phyloP scores from a whole-genome alignment of 495 filamentous ascomycete genomes.

The Delitschia confertaspora region DNA sequence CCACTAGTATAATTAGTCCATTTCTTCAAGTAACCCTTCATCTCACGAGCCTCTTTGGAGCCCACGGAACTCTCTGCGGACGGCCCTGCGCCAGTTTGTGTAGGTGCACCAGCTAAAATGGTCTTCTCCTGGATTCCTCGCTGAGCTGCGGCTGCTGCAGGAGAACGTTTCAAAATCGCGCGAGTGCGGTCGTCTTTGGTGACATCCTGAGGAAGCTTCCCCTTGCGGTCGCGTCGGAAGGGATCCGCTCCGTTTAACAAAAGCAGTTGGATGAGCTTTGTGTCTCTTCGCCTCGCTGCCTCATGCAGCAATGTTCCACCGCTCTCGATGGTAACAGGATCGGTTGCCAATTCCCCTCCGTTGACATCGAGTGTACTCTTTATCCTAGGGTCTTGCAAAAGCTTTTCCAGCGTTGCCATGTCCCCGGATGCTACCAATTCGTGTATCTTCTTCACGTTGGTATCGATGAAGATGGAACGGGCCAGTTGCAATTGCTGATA shows the following conservation, averaged over 20 bases:
- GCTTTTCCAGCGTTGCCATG: constrained; percentile 65
- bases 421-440: constrained; percentile 59
- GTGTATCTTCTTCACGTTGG: constrained; percentile 73
- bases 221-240: constrained; percentile 87
- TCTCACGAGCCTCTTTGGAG: constrained; percentile 81
- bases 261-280: constrained; percentile 74
- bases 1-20: constrained; percentile 98
- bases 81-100: constrained; percentile 39
- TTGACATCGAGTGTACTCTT: constrained; percentile 85
- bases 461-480: constrained; percentile 80
- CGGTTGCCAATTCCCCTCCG: constrained; percentile 74
- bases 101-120: constrained; percentile 59
- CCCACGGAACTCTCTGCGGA: constrained; percentile 56
- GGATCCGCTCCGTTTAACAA: constrained; percentile 95
- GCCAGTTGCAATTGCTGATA: constrained; percentile 92
- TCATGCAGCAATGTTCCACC: constrained; percentile 91
- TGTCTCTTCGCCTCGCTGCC: constrained; percentile 78
- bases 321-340: constrained; percentile 59
- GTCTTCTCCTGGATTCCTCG: constrained; percentile 94
- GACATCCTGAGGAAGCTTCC: constrained; percentile 91
- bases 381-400: constrained; percentile 76
- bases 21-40: constrained; percentile 97
- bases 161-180: constrained; percentile 83
- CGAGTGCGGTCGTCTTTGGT: constrained; percentile 89
- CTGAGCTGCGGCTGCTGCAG: constrained; percentile 88